A percentile compares a stretch with the other conserved stretches of the same genome.
Evolutionary conservation across 2,329 filamentous ascomycete genomes (phyloP).

Genomic region (Cladorrhinum sp.): DNA sequence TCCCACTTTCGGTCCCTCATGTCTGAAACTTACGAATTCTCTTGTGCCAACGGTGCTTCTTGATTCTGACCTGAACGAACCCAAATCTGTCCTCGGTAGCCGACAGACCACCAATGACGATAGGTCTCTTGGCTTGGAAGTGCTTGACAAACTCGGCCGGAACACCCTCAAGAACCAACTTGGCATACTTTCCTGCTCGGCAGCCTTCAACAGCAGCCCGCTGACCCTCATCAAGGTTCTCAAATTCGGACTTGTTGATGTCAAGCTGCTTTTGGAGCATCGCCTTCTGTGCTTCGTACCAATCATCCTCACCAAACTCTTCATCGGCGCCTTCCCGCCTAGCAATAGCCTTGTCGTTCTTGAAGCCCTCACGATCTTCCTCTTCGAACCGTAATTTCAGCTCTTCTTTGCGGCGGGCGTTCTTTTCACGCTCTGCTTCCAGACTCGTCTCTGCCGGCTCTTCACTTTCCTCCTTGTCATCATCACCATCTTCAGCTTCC

Average conservation of each 20-base stretch:
- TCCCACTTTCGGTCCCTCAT: not conserved
- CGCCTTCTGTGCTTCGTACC: slow-evolving; percentile 97
- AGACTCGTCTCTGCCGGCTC: slow-evolving; percentile 52
- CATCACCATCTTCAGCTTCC: slow-evolving; percentile 43
- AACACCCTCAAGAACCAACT: slow-evolving; percentile 83
- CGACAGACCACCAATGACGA: slow-evolving; percentile 87
- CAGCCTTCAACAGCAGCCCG: slow-evolving; percentile 83
- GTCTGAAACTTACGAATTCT: slow-evolving; percentile 60
- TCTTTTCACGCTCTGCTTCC: slow-evolving; percentile 86
- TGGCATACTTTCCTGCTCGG: slow-evolving; percentile 88
- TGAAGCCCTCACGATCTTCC: slow-evolving; percentile 94
- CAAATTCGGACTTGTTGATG: slow-evolving; percentile 94
- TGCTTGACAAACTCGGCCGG: slow-evolving; percentile 83
- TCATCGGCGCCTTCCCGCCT: slow-evolving; percentile 67
- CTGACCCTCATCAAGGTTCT: slow-evolving; percentile 78
- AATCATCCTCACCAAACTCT: slow-evolving; percentile 94
- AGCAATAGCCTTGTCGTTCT: slow-evolving; percentile 80
- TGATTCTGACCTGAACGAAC: slow-evolving; percentile 92
- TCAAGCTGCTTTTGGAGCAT: slow-evolving; percentile 91
- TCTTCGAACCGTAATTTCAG: slow-evolving; percentile 93
- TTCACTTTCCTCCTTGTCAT: slow-evolving; percentile 37
- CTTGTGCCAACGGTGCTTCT: slow-evolving; percentile 98
- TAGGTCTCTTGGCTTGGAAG: slow-evolving; percentile 78
- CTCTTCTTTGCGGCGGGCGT: slow-evolving; percentile 90
- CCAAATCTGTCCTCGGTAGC: slow-evolving; percentile 94